Evolutionary conservation across 805 yeast genomes (phyloP).

Genomic region (Candida awuae): DNA sequence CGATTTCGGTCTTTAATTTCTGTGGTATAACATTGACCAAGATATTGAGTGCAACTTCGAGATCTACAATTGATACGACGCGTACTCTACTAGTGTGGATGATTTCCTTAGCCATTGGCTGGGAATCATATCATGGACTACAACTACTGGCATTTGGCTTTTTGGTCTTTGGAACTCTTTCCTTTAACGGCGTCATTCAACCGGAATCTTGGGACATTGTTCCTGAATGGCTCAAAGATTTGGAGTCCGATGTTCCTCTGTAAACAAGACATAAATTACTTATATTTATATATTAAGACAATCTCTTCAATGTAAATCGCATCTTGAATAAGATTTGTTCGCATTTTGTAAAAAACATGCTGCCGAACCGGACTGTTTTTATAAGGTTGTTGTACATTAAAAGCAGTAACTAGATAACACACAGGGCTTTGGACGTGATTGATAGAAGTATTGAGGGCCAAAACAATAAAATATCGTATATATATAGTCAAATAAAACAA

Average conservation of each 20-base stretch:
- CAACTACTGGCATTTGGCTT: constrained; percentile 58
- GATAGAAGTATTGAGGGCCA: too few species aligned
- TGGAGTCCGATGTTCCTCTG: constrained; percentile 9
- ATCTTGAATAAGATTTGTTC: too few species aligned
- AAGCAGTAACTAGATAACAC: too few species aligned
- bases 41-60: constrained; percentile 60
- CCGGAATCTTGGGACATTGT: constrained; percentile 41
- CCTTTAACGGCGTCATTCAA: constrained; percentile 62
- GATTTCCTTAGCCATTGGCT: constrained; percentile 58
- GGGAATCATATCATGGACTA: constrained; percentile 60
- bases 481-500: constrained; percentile 8
- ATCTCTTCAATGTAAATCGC: neutral
- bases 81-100: constrained; percentile 72
- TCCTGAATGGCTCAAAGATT: constrained; percentile 38
- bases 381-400: too few species aligned
- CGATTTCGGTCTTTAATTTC: constrained; percentile 64
- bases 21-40: constrained; percentile 66
- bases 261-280: neutral
- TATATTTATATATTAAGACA: neutral
- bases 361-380: too few species aligned
- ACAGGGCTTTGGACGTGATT: too few species aligned
- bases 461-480: neutral
- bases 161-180: constrained; percentile 63
- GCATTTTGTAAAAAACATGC: too few species aligned
- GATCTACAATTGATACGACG: constrained; percentile 73